A percentile compares a stretch with the other conserved stretches of the same genome.
These are phyloP conservation scores for Candida ulmi DNA, from an alignment of 805 yeast genomes.

Conservation along the genomic window DNA sequence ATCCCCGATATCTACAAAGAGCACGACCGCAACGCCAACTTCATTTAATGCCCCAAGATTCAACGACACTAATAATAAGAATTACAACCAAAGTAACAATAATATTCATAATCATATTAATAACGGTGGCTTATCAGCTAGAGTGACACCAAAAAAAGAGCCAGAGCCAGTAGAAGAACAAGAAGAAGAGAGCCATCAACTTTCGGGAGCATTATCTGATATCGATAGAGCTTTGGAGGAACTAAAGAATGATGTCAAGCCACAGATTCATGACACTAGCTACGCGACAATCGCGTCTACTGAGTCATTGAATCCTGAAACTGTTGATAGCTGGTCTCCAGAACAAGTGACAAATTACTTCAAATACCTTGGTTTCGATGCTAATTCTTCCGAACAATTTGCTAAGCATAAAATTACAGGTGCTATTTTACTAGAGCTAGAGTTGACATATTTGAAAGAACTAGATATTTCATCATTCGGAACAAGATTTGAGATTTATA, in stretches of 20 bases:
- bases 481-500: slow-evolving; percentile 85
- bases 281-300: slow-evolving; percentile 12
- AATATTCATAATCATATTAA: too few species aligned
- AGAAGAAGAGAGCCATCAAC: slow-evolving; percentile 19
- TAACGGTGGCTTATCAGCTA: too few species aligned
- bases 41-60: slow-evolving; percentile 8
- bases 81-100: slow-evolving; percentile 2
- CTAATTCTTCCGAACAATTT: slow-evolving; percentile 71
- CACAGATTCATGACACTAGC: slow-evolving; percentile 8
- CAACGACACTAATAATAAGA: slow-evolving; percentile 4
- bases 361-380: slow-evolving; percentile 65
- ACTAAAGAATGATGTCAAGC: slow-evolving; percentile 32
- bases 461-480: slow-evolving; percentile 91
- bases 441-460: slow-evolving; percentile 82
- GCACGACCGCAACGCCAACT: slow-evolving; percentile 9
- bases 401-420: slow-evolving; percentile 88
- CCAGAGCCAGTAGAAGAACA: slow-evolving; percentile 21
- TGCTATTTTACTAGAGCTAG: slow-evolving; percentile 75
- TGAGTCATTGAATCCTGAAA: slow-evolving; percentile 38
- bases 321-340: slow-evolving; percentile 72
- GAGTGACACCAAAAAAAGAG: slow-evolving; percentile 19
- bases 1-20: slow-evolving; percentile 13
- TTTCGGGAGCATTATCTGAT: slow-evolving; percentile 56
- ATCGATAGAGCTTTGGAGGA: slow-evolving; percentile 72
- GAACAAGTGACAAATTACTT: slow-evolving; percentile 80